Evolutionary conservation across 306 rosid genomes (phyloP).

Genomic region (Trifolium pratense): DNA sequence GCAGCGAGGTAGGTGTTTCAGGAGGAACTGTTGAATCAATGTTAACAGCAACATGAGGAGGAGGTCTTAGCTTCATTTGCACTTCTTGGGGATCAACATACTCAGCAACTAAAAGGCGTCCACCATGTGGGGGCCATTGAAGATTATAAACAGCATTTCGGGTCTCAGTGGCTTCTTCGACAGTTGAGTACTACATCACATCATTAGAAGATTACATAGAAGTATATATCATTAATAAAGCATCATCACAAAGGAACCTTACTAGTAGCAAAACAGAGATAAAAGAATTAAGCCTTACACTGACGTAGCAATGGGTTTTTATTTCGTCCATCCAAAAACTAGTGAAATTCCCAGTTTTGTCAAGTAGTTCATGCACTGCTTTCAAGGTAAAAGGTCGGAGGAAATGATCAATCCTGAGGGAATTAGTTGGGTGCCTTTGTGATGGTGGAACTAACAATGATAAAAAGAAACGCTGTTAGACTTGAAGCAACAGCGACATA

Average conservation of each 20-base stretch:
- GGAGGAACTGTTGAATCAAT: slow-evolving; percentile 54
- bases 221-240: slow-evolving; percentile 18
- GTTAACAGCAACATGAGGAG: slow-evolving; percentile 55
- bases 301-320: slow-evolving; percentile 95
- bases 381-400: slow-evolving; percentile 94
- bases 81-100: slow-evolving; percentile 89
- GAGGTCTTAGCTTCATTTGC: slow-evolving; percentile 60
- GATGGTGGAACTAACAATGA: slow-evolving; percentile 81
- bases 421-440: slow-evolving; percentile 69
- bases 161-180: slow-evolving; percentile 81
- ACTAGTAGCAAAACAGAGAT: slow-evolving; percentile 22
- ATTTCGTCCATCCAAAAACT: slow-evolving; percentile 98
- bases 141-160: slow-evolving; percentile 86
- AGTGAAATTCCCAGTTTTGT: slow-evolving; percentile 74
- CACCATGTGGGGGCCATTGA: slow-evolving; percentile 95
- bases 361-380: slow-evolving; percentile 87
- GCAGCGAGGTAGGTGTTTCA: slow-evolving; percentile 48
- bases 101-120: slow-evolving; percentile 78
- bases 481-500: slow-evolving; percentile 4
- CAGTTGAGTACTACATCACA: slow-evolving; percentile 73
- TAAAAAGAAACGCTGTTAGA: slow-evolving; percentile 29
- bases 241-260: background rate
- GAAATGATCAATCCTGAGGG: slow-evolving; percentile 80
- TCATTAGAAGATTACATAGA: slow-evolving; percentile 11
- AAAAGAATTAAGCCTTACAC: slow-evolving; percentile 58